Evolutionary conservation across 1,139 yeast species (phyloP).

Genomic region (Magnusiomyces fungicola): DNA sequence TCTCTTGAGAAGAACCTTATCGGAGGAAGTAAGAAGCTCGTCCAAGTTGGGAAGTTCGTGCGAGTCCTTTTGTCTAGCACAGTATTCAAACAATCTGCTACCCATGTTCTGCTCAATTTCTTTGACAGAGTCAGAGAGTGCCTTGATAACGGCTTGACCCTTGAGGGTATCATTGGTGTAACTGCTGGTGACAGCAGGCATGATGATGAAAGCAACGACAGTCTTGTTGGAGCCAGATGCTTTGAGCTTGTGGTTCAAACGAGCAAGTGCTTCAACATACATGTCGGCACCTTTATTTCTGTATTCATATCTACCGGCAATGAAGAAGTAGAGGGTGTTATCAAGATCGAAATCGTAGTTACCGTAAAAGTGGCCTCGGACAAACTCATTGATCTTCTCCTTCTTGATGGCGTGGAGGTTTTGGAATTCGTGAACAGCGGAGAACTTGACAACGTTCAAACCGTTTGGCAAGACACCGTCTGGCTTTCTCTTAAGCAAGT

Average conservation of each 20-base stretch:
- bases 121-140: conserved; percentile 79
- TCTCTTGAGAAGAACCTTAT: conserved; percentile 81
- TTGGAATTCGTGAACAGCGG: conserved; percentile 97
- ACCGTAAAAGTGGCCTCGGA: conserved; percentile 96
- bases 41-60: conserved; percentile 60
- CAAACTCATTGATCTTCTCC: conserved; percentile 87
- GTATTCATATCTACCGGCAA: conserved; percentile 95
- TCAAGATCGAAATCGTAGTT: conserved; percentile 92
- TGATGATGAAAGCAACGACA: conserved; percentile 94
- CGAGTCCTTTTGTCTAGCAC: conserved; percentile 71
- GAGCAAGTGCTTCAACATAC: conserved; percentile 86
- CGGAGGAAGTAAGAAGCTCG: conserved; percentile 80
- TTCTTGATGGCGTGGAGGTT: conserved; percentile 88
- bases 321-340: conserved; percentile 88
- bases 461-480: conserved; percentile 98
- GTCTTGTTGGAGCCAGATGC: conserved; percentile 79
- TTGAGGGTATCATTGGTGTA: conserved; percentile 93
- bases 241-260: conserved; percentile 83
- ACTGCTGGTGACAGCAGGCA: conserved; percentile 94
- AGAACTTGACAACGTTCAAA: conserved; percentile 88
- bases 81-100: conserved; percentile 80
- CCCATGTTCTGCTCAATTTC: conserved; percentile 89
- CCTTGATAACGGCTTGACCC: conserved; percentile 94
- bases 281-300: conserved; percentile 96
- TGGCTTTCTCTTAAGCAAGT: conserved; percentile 86